A percentile compares a stretch with the other conserved stretches of the same genome.
These are phyloP conservation scores for Tolypocladium inflatum DNA, from an alignment of 2,329 filamentous ascomycete species.

Conservation along the genomic window DNA sequence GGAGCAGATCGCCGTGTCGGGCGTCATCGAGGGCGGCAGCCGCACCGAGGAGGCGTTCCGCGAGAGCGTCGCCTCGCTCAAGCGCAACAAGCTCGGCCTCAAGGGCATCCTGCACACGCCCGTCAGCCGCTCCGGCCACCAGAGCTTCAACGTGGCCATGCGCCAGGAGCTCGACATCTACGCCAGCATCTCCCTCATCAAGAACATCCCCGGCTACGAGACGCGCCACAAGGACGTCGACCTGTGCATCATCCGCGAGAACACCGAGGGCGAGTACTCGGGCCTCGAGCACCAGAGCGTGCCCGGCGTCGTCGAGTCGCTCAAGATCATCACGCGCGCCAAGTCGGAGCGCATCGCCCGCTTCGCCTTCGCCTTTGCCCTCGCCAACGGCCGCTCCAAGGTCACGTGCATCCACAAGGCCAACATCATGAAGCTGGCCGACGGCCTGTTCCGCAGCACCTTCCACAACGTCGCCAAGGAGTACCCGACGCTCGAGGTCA, in stretches of 20 bases:
- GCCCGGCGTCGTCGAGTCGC: slow-evolving; percentile 89
- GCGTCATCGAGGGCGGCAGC: slow-evolving; percentile 69
- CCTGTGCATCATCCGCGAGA: slow-evolving; percentile 99
- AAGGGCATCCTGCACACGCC: slow-evolving; percentile 99
- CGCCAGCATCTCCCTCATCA: slow-evolving; percentile 93
- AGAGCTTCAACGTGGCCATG: slow-evolving; percentile 98
- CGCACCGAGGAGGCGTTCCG: slow-evolving; percentile 92
- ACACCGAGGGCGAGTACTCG: slow-evolving; percentile 99
- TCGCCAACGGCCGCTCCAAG: slow-evolving; percentile 98
- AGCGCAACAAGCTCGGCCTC: slow-evolving; percentile 96
- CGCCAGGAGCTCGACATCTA: slow-evolving; percentile 99
- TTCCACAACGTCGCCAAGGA: slow-evolving; percentile 90
- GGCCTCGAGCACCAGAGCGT: slow-evolving; percentile 98
- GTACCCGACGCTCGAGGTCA: slow-evolving; percentile 89
- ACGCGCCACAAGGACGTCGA: slow-evolving; percentile 97
- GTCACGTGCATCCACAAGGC: slow-evolving; percentile 99
- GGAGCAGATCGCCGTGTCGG: slow-evolving; percentile 95
- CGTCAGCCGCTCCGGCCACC: slow-evolving; percentile 91
- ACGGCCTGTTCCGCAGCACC: slow-evolving; percentile 96
- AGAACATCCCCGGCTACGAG: slow-evolving; percentile 98
- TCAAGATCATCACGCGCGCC: slow-evolving; percentile 99
- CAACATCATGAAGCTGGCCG: slow-evolving; percentile 99
- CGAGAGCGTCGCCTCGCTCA: slow-evolving; percentile 88
- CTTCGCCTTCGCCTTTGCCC: slow-evolving; percentile 95
- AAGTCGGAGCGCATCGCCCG: slow-evolving; percentile 99